A percentile compares a stretch with the other conserved stretches of the same genome.
Conservation (phyloP, 2,329 filamentous ascomycete genomes). For the Diaporthe vexans region DNA sequence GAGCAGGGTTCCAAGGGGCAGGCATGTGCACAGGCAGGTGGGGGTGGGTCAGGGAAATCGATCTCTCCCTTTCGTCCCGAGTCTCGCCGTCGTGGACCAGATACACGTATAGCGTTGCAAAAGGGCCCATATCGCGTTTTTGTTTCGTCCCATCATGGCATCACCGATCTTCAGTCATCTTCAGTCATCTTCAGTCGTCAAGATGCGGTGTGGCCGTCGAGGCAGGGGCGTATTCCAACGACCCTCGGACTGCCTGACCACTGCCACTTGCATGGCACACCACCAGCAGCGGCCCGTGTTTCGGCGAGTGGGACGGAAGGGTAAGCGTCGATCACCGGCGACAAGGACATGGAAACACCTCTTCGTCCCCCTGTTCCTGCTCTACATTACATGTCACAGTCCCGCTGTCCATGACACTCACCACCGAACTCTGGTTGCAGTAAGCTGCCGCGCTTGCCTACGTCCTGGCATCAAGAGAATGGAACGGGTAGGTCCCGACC, state of each 20-base stretch:
- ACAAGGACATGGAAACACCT: slow-evolving; percentile 18
- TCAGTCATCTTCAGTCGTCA: neutral
- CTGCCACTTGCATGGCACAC: neutral
- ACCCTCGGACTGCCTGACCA: neutral
- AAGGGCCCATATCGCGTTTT: neutral
- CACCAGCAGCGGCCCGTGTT: slow-evolving; percentile 34
- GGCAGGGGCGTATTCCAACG: neutral
- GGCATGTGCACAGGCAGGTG: neutral
- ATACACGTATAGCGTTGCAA: neutral
- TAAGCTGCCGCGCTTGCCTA: neutral
- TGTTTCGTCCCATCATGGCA: slow-evolving; percentile 26
- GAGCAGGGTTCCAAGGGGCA: slow-evolving; percentile 15
- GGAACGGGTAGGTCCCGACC: neutral
- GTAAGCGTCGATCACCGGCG: slow-evolving; percentile 1
- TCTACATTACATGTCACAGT: too few relatives aligned
- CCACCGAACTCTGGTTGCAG: neutral
- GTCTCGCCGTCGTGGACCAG: neutral
- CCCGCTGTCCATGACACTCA: neutral
- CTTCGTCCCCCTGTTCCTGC: too few relatives aligned
- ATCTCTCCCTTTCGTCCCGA: slow-evolving; percentile 2
- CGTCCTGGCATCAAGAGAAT: neutral
- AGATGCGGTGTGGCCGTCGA: slow-evolving; percentile 25
- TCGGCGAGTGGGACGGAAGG: slow-evolving; percentile 34
- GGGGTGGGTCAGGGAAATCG: neutral
- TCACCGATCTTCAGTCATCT: slow-evolving; percentile 12